These are phyloP conservation scores for Urostyla sp. DNA, from an alignment of 73 alveolate genomes.

Conservation along the genomic window DNA sequence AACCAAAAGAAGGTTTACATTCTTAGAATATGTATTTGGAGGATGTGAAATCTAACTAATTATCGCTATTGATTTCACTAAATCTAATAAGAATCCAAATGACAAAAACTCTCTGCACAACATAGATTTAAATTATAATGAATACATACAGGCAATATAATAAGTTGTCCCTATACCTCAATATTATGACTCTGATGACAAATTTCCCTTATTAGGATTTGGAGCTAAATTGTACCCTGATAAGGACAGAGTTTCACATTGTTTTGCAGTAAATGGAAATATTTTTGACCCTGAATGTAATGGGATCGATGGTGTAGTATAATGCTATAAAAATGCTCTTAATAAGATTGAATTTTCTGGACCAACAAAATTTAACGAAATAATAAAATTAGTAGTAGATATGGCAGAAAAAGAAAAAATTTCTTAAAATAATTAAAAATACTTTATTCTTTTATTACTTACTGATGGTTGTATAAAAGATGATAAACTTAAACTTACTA, in stretches of 20 bases:
- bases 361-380: conserved; percentile 87
- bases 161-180: conserved; percentile 87
- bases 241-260: conserved; percentile 78
- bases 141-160: conserved; percentile 85
- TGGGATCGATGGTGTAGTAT: conserved; percentile 89
- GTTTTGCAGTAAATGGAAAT: conserved; percentile 94
- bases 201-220: conserved; percentile 95
- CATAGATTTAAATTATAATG: conserved; percentile 67
- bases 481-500: conserved; percentile 85
- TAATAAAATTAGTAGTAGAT: conserved; percentile 43
- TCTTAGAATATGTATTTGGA: conserved; percentile 88
- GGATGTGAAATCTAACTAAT: conserved; percentile 91
- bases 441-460: conserved; percentile 80
- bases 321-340: conserved; percentile 82
- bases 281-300: conserved; percentile 88
- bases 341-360: conserved; percentile 82
- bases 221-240: conserved; percentile 90
- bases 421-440: conserved; percentile 25
- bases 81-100: conserved; percentile 84
- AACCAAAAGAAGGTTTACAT: conserved; percentile 67
- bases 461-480: conserved; percentile 97
- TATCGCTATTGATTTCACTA: conserved; percentile 94
- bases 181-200: conserved; percentile 91
- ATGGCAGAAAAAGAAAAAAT: conserved; percentile 36
- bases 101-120: conserved; percentile 76